These are phyloP conservation scores for Aaosphaeria pasadenensis DNA, from an alignment of 2,329 filamentous ascomycete genomes.

Conservation along the genomic window DNA sequence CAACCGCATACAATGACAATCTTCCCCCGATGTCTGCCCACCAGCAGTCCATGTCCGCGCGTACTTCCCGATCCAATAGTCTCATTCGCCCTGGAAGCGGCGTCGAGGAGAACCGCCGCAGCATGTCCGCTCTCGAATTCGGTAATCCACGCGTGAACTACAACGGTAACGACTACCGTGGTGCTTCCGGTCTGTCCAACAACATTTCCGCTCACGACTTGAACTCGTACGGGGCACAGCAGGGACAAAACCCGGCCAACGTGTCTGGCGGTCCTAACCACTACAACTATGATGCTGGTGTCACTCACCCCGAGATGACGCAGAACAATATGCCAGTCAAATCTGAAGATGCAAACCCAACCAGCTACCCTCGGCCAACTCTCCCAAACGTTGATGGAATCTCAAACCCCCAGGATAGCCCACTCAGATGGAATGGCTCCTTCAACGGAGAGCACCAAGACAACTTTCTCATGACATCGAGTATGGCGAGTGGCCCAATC, in stretches of 20 bases:
- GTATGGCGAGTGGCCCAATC: conserved; percentile 44
- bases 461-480: conserved; percentile 45
- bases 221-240: conserved; percentile 23
- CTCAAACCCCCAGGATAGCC: conserved; percentile 34
- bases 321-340: conserved; percentile 35
- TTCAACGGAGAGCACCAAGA: conserved; percentile 45
- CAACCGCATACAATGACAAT: conserved; percentile 30
- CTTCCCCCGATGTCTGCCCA: conserved; percentile 38
- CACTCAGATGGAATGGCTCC: conserved; percentile 45
- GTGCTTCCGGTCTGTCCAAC: conserved; percentile 24
- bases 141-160: conserved; percentile 30
- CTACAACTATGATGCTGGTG: conserved; percentile 31
- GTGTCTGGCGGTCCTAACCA: conserved; percentile 20
- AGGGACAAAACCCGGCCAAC: conserved; percentile 17
- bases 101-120: conserved; percentile 35
- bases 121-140: conserved; percentile 35
- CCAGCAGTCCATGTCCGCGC: conserved; percentile 44
- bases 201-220: conserved; percentile 20
- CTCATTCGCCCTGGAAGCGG: conserved; percentile 42
- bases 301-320: conserved; percentile 28
- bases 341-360: conserved; percentile 25
- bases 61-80: conserved; percentile 50
- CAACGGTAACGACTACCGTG: conserved; percentile 31
- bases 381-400: conserved; percentile 32
- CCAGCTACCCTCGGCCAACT: conserved; percentile 30